These are phyloP conservation scores for Alloascoidea africana DNA, from an alignment of 805 yeast species.

Conservation along the genomic window DNA sequence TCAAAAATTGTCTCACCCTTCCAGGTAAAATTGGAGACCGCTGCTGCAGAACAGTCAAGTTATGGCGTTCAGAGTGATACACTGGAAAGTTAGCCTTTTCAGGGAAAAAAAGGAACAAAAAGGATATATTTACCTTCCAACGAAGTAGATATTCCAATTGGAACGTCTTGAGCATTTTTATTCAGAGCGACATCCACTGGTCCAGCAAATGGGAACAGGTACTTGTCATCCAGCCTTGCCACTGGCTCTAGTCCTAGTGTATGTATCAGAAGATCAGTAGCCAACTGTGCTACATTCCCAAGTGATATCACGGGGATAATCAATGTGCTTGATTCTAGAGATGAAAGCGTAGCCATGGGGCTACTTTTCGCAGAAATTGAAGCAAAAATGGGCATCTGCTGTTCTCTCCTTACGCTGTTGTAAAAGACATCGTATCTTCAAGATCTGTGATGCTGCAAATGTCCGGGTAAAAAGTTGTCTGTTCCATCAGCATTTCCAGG, in stretches of 20 bases:
- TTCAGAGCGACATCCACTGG: conserved; percentile 41
- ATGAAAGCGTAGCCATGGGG: too few relatives aligned
- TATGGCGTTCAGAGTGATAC: conserved; percentile 14
- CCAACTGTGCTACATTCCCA: conserved; percentile 82
- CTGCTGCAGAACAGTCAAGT: conserved; percentile 59
- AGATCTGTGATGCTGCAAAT: too few relatives aligned
- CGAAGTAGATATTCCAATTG: conserved; percentile 40
- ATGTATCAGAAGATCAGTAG: conserved; percentile 59
- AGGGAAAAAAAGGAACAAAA: conserved; percentile 3
- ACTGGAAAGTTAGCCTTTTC: conserved; percentile 13
- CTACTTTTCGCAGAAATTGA: too few relatives aligned
- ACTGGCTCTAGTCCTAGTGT: conserved; percentile 37
- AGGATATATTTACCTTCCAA: conserved; percentile 40
- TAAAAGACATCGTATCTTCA: too few relatives aligned
- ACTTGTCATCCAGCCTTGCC: conserved; percentile 40
- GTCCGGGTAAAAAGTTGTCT: too few relatives aligned
- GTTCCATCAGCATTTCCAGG: too few relatives aligned
- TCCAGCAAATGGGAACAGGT: conserved; percentile 70
- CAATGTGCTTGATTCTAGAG: too few relatives aligned
- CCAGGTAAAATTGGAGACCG: conserved; percentile 76
- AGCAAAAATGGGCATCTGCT: too few relatives aligned
- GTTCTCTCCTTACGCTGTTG: too few relatives aligned
- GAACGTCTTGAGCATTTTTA: conserved; percentile 9
- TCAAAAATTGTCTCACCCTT: conserved; percentile 31
- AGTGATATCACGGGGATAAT: conserved; percentile 74